Percentiles rank a stretch among this genome's conserved stretches.
phyloP scores from a whole-genome alignment of 345 rosid species.

The Corchorus capsularis region DNA sequence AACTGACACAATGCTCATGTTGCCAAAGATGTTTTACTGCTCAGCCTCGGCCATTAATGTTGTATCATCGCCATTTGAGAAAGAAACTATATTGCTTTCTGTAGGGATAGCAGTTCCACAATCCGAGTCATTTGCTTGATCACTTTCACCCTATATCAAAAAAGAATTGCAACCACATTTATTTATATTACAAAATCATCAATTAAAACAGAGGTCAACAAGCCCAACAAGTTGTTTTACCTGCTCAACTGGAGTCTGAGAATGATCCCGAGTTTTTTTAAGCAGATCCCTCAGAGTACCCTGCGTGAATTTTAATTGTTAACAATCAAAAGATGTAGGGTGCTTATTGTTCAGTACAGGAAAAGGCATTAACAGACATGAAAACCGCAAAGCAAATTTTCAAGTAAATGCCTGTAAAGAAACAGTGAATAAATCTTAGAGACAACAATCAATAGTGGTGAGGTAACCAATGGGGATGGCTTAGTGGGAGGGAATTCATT shows the following conservation, averaged over 20 bases:
- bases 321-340: constrained; percentile 5
- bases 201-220: background rate
- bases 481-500: background rate
- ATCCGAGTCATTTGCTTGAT: constrained; percentile 48
- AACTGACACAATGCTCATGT: constrained; percentile 19
- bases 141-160: constrained; percentile 49
- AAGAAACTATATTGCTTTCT: constrained; percentile 40
- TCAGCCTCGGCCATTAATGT: constrained; percentile 42
- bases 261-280: constrained; percentile 57
- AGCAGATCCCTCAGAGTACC: constrained; percentile 70
- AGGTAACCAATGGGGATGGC: constrained; percentile 2
- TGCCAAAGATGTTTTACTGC: constrained; percentile 19
- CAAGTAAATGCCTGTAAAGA: background rate
- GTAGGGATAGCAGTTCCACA: constrained; percentile 41
- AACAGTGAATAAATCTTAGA: background rate
- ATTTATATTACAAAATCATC: background rate
- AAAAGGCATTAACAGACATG: background rate
- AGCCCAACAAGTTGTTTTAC: constrained; percentile 23
- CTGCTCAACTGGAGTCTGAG: constrained; percentile 49
- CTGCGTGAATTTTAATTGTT: constrained; percentile 36
- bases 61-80: constrained; percentile 46
- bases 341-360: background rate
- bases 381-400: constrained; percentile 6
- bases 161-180: background rate
- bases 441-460: too few species aligned